phyloP scores from a whole-genome alignment of 106 monocot species.

The Dactylorhiza incarnata region DNA sequence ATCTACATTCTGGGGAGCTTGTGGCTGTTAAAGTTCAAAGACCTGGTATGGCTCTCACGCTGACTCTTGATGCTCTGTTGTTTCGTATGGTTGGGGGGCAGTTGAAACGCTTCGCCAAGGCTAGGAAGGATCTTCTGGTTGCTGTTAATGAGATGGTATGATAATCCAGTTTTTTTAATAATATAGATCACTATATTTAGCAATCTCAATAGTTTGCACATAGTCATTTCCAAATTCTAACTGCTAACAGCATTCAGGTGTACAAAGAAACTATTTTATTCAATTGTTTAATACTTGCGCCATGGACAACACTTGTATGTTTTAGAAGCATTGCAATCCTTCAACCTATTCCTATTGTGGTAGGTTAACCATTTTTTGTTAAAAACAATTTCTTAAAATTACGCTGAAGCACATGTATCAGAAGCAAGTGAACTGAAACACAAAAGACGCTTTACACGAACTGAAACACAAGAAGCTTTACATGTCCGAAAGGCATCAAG shows the following conservation, averaged over 20 bases:
- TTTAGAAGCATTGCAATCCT: background rate
- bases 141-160: slow-evolving; percentile 94
- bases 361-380: background rate
- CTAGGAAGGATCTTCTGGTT: slow-evolving; percentile 87
- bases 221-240: background rate
- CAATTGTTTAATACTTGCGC: background rate
- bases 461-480: background rate
- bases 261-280: background rate
- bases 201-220: background rate
- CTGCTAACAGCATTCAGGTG: background rate
- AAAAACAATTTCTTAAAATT: background rate
- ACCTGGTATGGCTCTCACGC: slow-evolving; percentile 70
- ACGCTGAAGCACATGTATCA: background rate
- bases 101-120: slow-evolving; percentile 92
- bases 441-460: too few species aligned
- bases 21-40: slow-evolving; percentile 97
- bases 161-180: background rate
- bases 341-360: background rate
- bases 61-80: slow-evolving; percentile 86
- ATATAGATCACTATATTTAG: background rate
- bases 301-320: background rate
- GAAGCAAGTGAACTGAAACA: background rate
- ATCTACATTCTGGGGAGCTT: slow-evolving; percentile 82
- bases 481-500: background rate
- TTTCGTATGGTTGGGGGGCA: slow-evolving; percentile 97